phyloP scores from a whole-genome alignment of 2,329 filamentous ascomycete species.

The Botrytis paeoniae region DNA sequence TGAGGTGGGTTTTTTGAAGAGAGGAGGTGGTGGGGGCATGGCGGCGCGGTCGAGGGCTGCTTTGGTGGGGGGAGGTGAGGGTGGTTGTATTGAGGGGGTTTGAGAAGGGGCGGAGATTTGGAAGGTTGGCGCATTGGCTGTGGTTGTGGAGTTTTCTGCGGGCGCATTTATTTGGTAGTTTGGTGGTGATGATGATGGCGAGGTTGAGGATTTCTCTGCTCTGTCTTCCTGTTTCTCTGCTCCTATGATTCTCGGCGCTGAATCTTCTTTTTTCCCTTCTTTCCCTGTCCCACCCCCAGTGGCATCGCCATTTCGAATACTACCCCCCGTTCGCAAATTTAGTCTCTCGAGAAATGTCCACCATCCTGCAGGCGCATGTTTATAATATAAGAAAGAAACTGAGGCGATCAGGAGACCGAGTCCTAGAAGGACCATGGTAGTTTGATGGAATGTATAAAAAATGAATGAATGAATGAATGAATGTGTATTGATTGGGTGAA shows the following conservation, averaged over 20 bases:
- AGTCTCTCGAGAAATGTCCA: conserved; percentile 39
- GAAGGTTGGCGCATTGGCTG: neutral
- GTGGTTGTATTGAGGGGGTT: neutral
- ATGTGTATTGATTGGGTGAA: neutral
- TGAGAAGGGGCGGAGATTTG: neutral
- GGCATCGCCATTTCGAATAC: conserved; percentile 13
- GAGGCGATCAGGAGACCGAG: conserved; percentile 62
- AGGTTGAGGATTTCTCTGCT: neutral
- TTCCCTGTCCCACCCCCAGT: neutral
- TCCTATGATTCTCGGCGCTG: conserved; percentile 20
- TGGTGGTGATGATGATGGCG: neutral
- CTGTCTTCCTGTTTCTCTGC: neutral
- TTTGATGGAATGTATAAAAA: neutral
- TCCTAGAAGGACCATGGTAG: conserved; percentile 42
- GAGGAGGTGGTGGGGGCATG: conserved; percentile 43
- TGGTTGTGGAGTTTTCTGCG: neutral
- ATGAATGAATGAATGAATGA: neutral
- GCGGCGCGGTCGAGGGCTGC: conserved; percentile 37
- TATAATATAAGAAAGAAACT: conserved; percentile 55
- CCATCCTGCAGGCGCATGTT: conserved; percentile 51
- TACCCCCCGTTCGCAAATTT: conserved; percentile 18
- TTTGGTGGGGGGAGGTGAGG: conserved; percentile 19
- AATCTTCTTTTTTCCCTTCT: conserved; percentile 10
- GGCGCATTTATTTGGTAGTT: neutral
- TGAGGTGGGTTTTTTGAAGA: conserved; percentile 32